Percentiles rank a stretch among this genome's conserved stretches.
These are phyloP conservation scores for Cerioporus squamosus DNA, from an alignment of 1,284 basidiomycete genomes.

Conservation along the genomic window DNA sequence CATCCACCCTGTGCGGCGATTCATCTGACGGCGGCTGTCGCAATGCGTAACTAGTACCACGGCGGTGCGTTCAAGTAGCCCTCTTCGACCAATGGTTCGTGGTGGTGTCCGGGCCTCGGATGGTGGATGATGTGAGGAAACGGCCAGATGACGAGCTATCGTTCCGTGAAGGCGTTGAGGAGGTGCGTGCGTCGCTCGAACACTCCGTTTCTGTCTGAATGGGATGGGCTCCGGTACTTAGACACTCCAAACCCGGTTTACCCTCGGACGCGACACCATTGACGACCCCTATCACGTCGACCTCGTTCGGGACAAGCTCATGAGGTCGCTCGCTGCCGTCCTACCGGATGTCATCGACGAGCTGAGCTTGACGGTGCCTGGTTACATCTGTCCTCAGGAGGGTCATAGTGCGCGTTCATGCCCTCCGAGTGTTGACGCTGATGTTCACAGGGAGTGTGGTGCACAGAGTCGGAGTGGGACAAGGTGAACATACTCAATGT, in stretches of 20 bases:
- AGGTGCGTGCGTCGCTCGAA: slow-evolving; percentile 27
- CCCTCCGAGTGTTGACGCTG: too few species aligned
- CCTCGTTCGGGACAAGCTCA: slow-evolving; percentile 30
- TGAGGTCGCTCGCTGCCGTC: slow-evolving; percentile 24
- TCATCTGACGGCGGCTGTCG: too few species aligned
- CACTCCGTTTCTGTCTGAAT: too few species aligned
- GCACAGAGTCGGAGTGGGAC: slow-evolving; percentile 15
- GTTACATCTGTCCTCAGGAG: slow-evolving; percentile 16
- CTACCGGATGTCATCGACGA: slow-evolving; percentile 33
- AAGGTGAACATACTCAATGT: not conserved
- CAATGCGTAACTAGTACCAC: slow-evolving; percentile 37
- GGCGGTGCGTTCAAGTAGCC: slow-evolving; percentile 37
- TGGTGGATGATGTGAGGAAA: not conserved
- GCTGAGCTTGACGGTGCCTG: slow-evolving; percentile 25
- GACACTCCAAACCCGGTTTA: slow-evolving; percentile 20
- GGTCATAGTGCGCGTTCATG: too few species aligned
- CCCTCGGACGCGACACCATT: slow-evolving; percentile 24
- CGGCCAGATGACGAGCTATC: slow-evolving; percentile 23
- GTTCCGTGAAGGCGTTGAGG: slow-evolving; percentile 25
- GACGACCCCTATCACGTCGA: slow-evolving; percentile 33
- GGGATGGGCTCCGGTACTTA: too few species aligned
- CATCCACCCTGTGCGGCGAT: too few species aligned
- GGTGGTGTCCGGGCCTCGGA: slow-evolving; percentile 22
- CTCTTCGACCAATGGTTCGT: slow-evolving; percentile 37
- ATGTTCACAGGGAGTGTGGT: too few species aligned